Evolutionary conservation across 2,329 filamentous ascomycete genomes (phyloP).

Genomic region (Cryoendolithus antarcticus): DNA sequence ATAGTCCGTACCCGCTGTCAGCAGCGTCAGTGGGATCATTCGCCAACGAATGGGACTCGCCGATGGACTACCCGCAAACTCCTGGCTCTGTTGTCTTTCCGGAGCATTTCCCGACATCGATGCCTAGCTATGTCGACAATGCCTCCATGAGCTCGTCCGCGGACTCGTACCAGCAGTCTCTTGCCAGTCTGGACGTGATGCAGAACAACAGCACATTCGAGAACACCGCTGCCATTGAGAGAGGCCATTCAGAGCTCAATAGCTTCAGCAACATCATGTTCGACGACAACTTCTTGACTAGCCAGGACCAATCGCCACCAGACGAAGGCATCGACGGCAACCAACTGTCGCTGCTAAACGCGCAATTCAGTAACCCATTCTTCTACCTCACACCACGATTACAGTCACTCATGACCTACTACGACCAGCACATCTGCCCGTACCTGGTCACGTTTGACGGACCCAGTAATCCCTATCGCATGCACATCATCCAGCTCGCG

Average conservation of each 20-base stretch:
- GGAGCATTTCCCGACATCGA: slow-evolving; percentile 5
- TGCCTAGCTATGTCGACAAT: slow-evolving; percentile 4
- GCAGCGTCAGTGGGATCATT: slow-evolving; percentile 35
- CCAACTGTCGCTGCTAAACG: slow-evolving; percentile 16
- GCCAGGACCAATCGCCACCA: slow-evolving; percentile 10
- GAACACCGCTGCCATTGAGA: too few species aligned
- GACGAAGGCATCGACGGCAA: slow-evolving; percentile 9
- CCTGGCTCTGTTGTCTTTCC: slow-evolving; percentile 25
- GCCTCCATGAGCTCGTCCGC: slow-evolving; percentile 13
- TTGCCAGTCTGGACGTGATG: background rate
- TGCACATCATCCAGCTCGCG: slow-evolving; percentile 68
- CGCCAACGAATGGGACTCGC: slow-evolving; percentile 36
- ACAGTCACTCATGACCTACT: slow-evolving; percentile 85
- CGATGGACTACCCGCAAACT: slow-evolving; percentile 35
- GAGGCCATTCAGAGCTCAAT: slow-evolving; percentile 12
- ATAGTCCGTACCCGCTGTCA: slow-evolving; percentile 30
- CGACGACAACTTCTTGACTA: slow-evolving; percentile 5
- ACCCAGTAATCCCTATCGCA: slow-evolving; percentile 72
- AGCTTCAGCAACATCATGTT: slow-evolving; percentile 6
- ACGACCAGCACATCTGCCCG: slow-evolving; percentile 81
- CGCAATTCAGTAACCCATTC: slow-evolving; percentile 27
- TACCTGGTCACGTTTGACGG: slow-evolving; percentile 86
- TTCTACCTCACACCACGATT: slow-evolving; percentile 60
- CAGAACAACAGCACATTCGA: too few species aligned
- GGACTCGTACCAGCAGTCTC: slow-evolving; percentile 22